Evolutionary conservation across 2,329 filamentous ascomycete genomes (phyloP).

Genomic region (Ophiocordyceps camponoti-rufipedis): DNA sequence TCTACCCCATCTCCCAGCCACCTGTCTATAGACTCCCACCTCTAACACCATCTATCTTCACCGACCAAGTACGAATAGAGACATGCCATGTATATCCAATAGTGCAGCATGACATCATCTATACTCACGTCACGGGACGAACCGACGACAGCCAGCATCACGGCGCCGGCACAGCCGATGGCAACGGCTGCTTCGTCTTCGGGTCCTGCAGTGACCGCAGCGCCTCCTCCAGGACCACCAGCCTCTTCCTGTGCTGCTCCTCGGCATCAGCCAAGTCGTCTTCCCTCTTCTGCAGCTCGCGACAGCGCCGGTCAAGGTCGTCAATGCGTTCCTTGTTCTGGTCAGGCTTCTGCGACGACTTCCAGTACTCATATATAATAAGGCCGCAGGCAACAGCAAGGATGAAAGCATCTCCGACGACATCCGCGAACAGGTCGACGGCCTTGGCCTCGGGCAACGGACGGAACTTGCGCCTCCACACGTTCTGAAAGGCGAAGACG

Average conservation of each 20-base stretch:
- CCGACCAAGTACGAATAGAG: too few species aligned
- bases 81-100: not conserved
- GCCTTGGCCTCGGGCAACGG: conserved; percentile 46
- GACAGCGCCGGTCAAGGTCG: conserved; percentile 27
- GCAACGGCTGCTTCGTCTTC: conserved; percentile 35
- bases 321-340: conserved; percentile 33
- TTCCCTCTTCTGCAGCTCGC: conserved; percentile 29
- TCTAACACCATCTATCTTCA: too few species aligned
- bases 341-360: conserved; percentile 41
- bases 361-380: conserved; percentile 44
- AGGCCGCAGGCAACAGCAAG: conserved; percentile 36
- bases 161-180: conserved; percentile 15
- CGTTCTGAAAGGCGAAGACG: conserved; percentile 22
- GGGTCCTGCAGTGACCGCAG: conserved; percentile 32
- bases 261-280: conserved; percentile 27
- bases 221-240: conserved; percentile 34
- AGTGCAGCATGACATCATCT: not conserved
- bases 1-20: too few species aligned
- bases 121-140: not conserved
- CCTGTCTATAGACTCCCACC: too few species aligned
- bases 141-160: conserved; percentile 5
- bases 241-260: conserved; percentile 26
- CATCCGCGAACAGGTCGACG: conserved; percentile 48
- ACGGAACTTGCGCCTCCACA: conserved; percentile 45
- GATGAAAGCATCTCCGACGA: conserved; percentile 45